Evolutionary conservation across 2,329 filamentous ascomycete genomes (phyloP).

Genomic region (Alternaria triticimaculans): DNA sequence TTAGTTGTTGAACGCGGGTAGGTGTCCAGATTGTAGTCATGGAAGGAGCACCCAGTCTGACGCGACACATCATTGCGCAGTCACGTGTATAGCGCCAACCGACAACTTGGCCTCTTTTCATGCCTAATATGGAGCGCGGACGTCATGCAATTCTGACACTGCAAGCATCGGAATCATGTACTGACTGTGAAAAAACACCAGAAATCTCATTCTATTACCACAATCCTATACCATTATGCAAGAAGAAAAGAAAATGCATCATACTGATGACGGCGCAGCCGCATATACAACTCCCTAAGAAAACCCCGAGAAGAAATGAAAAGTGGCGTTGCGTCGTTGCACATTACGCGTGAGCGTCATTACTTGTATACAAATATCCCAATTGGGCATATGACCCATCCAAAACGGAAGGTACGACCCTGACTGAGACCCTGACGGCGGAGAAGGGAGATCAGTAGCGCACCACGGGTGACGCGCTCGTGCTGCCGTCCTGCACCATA

Average conservation of each 20-base stretch:
- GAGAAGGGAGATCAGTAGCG: constrained; percentile 33
- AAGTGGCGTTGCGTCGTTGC: constrained; percentile 8
- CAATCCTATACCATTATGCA: not conserved
- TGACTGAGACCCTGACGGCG: not conserved
- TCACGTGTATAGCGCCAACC: not conserved
- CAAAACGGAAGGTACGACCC: not conserved
- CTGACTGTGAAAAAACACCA: not conserved
- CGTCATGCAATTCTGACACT: not conserved
- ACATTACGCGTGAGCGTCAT: constrained; percentile 28
- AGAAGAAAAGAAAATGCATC: not conserved
- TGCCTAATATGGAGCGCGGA: too few species aligned
- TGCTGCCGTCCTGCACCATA: constrained; percentile 39
- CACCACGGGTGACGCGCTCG: constrained; percentile 38
- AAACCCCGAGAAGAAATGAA: not conserved
- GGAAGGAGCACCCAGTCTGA: not conserved
- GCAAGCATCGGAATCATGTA: not conserved
- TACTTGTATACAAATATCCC: constrained; percentile 1
- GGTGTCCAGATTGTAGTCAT: not conserved
- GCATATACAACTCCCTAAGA: constrained; percentile 3
- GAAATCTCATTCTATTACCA: not conserved
- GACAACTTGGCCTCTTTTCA: not conserved
- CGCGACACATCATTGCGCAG: not conserved
- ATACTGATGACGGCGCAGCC: not conserved
- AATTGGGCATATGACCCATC: not conserved
- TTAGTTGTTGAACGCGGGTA: not conserved